Conservation (phyloP, 1,284 basidiomycete genomes). For the Austroboletus niveus region DNA sequence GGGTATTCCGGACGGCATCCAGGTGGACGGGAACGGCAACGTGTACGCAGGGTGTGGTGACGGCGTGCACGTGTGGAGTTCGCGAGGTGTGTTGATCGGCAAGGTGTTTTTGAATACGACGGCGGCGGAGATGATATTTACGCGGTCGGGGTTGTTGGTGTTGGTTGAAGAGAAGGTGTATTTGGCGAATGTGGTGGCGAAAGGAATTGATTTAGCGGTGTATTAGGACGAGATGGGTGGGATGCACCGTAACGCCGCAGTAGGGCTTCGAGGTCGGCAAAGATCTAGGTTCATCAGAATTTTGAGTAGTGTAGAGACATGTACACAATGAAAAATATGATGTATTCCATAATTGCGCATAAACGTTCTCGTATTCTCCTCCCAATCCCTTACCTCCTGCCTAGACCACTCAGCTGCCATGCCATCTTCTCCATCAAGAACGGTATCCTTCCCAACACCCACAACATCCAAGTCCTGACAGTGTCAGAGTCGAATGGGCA, state of each 20-base stretch:
- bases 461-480: constrained; percentile 15
- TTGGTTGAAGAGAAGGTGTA: constrained; percentile 16
- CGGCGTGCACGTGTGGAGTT: constrained; percentile 56
- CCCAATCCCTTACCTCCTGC: constrained; percentile 9
- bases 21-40: constrained; percentile 30
- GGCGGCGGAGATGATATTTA: constrained; percentile 66
- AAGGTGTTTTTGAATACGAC: constrained; percentile 68
- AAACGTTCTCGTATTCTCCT: no score
- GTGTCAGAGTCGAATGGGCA: constrained; percentile 16
- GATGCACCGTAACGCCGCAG: no score
- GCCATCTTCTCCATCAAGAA: constrained; percentile 16
- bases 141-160: constrained; percentile 22
- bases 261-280: no score
- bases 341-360: no score
- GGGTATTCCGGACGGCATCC: constrained; percentile 72
- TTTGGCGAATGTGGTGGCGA: constrained; percentile 13
- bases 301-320: no score
- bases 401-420: constrained; percentile 23
- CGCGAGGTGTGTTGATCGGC: constrained; percentile 62
- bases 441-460: constrained; percentile 12
- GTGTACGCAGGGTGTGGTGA: constrained; percentile 26
- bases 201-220: constrained; percentile 14
- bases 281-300: no score
- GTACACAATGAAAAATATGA: no score
- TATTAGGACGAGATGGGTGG: neutral